Base-by-base conservation (phyloP, 176 grass and related monocot species). In the Cenchrus americanus region DNA sequence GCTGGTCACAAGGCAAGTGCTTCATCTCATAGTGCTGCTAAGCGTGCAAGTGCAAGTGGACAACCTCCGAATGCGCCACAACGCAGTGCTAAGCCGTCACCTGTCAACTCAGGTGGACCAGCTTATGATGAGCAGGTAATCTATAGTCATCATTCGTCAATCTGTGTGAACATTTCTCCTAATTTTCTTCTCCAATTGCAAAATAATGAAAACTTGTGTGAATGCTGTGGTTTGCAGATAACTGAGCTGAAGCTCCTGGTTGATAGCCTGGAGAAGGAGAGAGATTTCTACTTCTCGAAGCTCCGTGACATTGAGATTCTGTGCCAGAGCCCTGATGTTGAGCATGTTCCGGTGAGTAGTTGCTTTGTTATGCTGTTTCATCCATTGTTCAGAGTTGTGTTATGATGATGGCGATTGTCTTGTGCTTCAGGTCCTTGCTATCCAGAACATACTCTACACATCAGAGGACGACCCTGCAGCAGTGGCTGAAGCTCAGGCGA, bases 281-380 rank as follows among this genome's bases (percentile, higher is more conserved):
- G 96, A 14, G 96, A 99, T 73, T 99, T 99, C 57, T 99, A 99
- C 76, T 99, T 99, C 87, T 83, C 87, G 15, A 99, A 99, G 82
- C 84, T 99, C 58, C 87, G 97, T 34, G 97, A 99, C 51, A 89
- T 99, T 5, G 97, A 99, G 77, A 90, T 99, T 26, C 9, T 99
- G 47, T 99, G 91, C 79, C 97, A 96, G 59, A 92, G 77, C 54
- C 85, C 91, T 59, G 91, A 90, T 14, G 87, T 89, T 12, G 89
- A 99, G 75, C 91, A 91, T 3, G 69, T 90, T 8, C 78, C 93
- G 6, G 97, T 99, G 75, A 87, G 93, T 67, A 77, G 1, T 51
- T 73, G 73, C 66, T 58, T 12, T 32, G 47, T 14, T 71, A 5
- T 23, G 10, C 27, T 79, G 75, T 41, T 66, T 10, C 12, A 21